Base-by-base conservation (phyloP, 2,329 filamentous ascomycete species). In the Epichloe gansuensis region DNA sequence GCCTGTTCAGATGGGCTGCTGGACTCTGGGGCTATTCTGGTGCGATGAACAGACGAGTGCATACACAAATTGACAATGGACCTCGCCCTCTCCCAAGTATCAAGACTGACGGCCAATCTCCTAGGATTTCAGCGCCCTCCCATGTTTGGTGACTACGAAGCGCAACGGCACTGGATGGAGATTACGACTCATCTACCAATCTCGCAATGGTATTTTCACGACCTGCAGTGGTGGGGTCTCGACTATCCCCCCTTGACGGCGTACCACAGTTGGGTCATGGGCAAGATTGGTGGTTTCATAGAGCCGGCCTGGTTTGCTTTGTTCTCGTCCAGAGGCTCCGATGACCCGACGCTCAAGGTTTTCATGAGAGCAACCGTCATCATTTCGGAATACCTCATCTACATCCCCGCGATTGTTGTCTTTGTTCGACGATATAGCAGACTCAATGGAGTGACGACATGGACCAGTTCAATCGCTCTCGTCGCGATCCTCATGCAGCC, bases 151-250 rank as follows among this genome's bases (percentile, higher is more conserved):
- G 93, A 98, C 68, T 98, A 95, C 70, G 93, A 98, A 72, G 93
- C 94, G 3, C 93, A 98, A 68, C 76, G 93, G 60, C 93, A 98
- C 68, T 98, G 93, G 93, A 95, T 98, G 90, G 93, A 98, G 64
- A 75, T 98, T 58, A 96, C 93, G 2, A 87, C 81, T 8, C 81
- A 95, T 54, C 74, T 98, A 2, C 93, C 93, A 13, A 76, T 94
- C 39, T 93, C 89, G 11, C 86, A 93, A 67, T 98, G 94, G 93
- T 98, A 98, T 68, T 95, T 95, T 64, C 89, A 98, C 67, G 90
- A 98, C 65, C 74, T 97, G 44, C 77, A 91, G 63, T 98, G 91
- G 84, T 98, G 93, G 93, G 94, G 94, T 0, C 77, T 98, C 58
- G 93, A 98, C 70, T 98, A 98, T 67, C 93, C 93, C 52, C 93